Base-by-base conservation (phyloP, 106 monocot genomes). In the Apostasia ramifera region DNA sequence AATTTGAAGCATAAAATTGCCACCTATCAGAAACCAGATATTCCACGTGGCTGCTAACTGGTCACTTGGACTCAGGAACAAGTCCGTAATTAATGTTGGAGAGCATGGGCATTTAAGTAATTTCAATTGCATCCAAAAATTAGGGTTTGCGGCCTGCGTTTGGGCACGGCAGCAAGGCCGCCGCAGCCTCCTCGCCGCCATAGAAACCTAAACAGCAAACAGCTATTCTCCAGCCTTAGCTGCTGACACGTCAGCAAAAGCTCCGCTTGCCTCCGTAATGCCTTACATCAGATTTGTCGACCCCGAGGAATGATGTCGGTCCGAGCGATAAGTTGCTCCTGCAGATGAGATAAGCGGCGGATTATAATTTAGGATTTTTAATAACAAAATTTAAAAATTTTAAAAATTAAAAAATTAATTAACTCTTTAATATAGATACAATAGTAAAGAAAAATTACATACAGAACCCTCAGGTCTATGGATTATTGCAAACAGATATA, bases 281-380 rank as follows among this genome's bases (percentile, higher is more conserved):
- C 64, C 4, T 14, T 47, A n/a, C n/a, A 44, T 43, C 64, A 2
- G 64, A 44, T 64, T 44, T 12, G 44, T 3, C 46, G 44, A 11
- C 41, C 10, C 12, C 9, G 2, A 13, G 64, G 46, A 64, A 64
- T 64, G n/a, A 64, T 47, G 64, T 64, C 64, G 64, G 64, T 65
- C 46, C 1, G 13, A 5, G 44, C 46, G 64, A 45, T 65, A 65
- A 65, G 44, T 65, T 47, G 46, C 47, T 3, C 44, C 64, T 45
- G 46, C 64, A 43, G 63, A 1, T 8, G 64, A 56, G 13, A 2
- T 56, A 56, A 0, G 13, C 26, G 26, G 26, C 6, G 2, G 55
- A 0, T 6, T 55, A 55, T 55, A 13, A 55, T 55, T 11, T 55
- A 12, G 8, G 8, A 12, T 13, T 13, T 55, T 51, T 51, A 10